A percentile compares a stretch with the other conserved stretches of the same genome.
These are phyloP conservation scores for Stagonosporopsis vannaccii DNA, from an alignment of 2,329 filamentous ascomycete species.

Conservation along the genomic window DNA sequence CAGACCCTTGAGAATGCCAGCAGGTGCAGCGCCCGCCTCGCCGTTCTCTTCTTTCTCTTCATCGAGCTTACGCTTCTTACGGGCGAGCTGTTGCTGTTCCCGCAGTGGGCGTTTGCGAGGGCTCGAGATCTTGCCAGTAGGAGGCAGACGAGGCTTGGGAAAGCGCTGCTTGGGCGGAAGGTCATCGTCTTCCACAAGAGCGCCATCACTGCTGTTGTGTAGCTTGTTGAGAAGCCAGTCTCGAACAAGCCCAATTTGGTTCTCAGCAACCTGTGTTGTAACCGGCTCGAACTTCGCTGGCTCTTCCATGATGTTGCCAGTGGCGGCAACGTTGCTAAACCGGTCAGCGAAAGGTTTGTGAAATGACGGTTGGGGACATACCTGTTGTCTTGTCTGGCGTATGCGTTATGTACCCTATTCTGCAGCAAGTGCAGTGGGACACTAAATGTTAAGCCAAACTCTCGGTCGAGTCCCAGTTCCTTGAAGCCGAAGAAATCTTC, in stretches of 20 bases:
- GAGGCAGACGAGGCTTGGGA: constrained; percentile 65
- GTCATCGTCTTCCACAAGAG: constrained; percentile 92
- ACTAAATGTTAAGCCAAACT: constrained; percentile 87
- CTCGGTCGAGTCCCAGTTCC: constrained; percentile 88
- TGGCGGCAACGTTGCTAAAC: constrained; percentile 64
- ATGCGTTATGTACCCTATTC: constrained; percentile 84
- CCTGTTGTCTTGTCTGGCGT: constrained; percentile 76
- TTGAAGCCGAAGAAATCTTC: constrained; percentile 99
- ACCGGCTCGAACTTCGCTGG: constrained; percentile 77
- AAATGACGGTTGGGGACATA: constrained; percentile 42
- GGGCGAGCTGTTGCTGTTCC: constrained; percentile 82
- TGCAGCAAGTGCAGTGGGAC: constrained; percentile 95
- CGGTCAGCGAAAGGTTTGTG: constrained; percentile 26
- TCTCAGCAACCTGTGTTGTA: constrained; percentile 76
- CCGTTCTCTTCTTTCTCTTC: constrained; percentile 52
- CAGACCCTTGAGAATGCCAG: constrained; percentile 41
- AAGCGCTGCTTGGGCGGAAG: constrained; percentile 88
- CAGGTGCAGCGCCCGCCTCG: constrained; percentile 29
- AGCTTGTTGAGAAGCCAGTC: constrained; percentile 92
- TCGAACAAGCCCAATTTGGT: constrained; percentile 85
- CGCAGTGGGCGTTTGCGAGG: constrained; percentile 83
- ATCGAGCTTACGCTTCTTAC: constrained; percentile 81
- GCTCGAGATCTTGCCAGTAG: constrained; percentile 86
- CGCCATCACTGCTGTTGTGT: constrained; percentile 80
- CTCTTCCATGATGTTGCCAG: constrained; percentile 69